Base-by-base conservation (phyloP, 257 asterid species). In the Galeopsis tetrahit region DNA sequence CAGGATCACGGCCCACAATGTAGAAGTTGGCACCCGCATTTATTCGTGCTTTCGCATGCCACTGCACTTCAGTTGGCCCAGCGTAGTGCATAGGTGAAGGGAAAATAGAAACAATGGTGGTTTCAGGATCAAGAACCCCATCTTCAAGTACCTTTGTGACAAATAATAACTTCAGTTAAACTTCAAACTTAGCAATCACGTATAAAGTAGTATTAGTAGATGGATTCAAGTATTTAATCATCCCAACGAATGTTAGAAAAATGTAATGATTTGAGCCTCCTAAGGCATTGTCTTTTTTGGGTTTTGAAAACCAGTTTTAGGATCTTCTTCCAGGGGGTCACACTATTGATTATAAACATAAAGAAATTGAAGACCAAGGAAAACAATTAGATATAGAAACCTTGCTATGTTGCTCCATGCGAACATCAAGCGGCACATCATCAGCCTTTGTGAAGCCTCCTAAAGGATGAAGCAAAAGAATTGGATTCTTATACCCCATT, bases 341-440 rank as follows among this genome's bases (percentile, higher is more conserved):
- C 28, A 21, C 28, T 21, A 21, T 21, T 21, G 28, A 21, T 21
- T 21, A 21, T 21, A 21, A 21, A 21, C 28, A 21, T 21, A 21
- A 21, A 21, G 44, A 38, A 52, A 52, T 10, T 31, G 28, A 72
- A 15, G 15, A 17, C 8, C 17, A 51, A 63, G 60, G 57, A 60
- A 42, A 76, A 46, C 46, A 63, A 33, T 61, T 52, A 34, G 28
- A 7, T 46, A 63, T n/a, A 69, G 31, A 39, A 46, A 91, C 97
- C 97, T 91, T 89, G 86, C 89, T 85, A 77, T 91, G 97, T 74
- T 91, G 97, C 78, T 88, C 95, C 96, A 91, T 89, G 40, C 96
- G 95, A 80, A 88, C 90, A 67, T 85, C 89, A 31, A 91, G 89
- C 7, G 97, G 97, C 60, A 91, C 97, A 65, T 91, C 96, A 48